Evolutionary conservation across 352 stramenopile species (phyloP).

Genomic region (Paralagenidium karlingii): DNA sequence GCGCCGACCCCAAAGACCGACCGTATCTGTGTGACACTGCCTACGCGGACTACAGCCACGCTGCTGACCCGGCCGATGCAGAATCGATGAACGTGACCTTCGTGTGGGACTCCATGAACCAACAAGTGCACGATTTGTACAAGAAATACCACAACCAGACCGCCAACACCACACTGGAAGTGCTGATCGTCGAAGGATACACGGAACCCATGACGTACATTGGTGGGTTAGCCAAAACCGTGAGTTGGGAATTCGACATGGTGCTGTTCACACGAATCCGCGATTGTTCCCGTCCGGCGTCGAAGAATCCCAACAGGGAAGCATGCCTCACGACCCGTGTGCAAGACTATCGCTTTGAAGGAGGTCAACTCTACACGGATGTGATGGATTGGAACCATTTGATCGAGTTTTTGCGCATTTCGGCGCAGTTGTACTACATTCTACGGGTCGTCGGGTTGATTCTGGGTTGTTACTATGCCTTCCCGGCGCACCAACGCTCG

Average conservation of each 20-base stretch:
- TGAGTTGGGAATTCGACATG: constrained; percentile 37
- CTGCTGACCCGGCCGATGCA: too few relatives aligned
- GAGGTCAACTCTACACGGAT: constrained; percentile 36
- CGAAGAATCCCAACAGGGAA: too few relatives aligned
- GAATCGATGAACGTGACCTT: too few relatives aligned
- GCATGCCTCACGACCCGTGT: constrained; percentile 16
- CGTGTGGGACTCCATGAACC: too few relatives aligned
- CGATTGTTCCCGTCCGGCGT: constrained; percentile 9
- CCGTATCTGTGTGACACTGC: too few relatives aligned
- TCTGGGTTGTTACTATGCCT: constrained; percentile 14
- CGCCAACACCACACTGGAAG: constrained; percentile 18
- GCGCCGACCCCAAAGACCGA: constrained; percentile 32
- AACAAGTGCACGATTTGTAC: too few relatives aligned
- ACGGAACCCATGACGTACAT: constrained; percentile 34
- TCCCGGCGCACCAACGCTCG: too few relatives aligned
- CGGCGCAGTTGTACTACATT: constrained; percentile 30
- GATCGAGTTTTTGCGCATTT: constrained; percentile 26
- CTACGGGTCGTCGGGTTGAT: constrained; percentile 18
- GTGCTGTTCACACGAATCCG: constrained; percentile 26
- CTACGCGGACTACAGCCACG: too few relatives aligned
- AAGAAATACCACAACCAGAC: too few relatives aligned
- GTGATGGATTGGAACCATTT: constrained; percentile 37
- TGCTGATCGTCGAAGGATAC: constrained; percentile 35
- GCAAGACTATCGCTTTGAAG: constrained; percentile 33
- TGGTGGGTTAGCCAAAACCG: constrained; percentile 23